Base-by-base conservation (phyloP, 1,284 basidiomycete species). In the Anthracocystis panici-leucophaei region DNA sequence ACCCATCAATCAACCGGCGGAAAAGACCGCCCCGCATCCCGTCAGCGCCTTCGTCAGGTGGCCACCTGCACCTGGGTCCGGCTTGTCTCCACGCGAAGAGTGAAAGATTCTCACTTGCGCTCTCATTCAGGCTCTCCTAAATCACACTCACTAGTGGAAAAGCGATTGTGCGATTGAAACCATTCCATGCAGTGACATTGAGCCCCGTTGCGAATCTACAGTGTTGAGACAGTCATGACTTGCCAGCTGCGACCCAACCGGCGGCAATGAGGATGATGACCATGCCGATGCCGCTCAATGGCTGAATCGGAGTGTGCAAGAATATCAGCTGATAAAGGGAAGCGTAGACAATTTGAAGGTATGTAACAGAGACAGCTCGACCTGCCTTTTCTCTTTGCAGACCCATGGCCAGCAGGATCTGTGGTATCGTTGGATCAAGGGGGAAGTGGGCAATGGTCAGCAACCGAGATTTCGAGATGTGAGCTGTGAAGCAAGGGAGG, bases 341-440 rank as follows among this genome's bases (percentile, higher is more conserved):
- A 2, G 72, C 61, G n/a, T 68, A 78, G 25, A 78, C 64, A 31
- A 75, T 72, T 51, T 80, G 78, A 4, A 73, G 44, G 38, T 78
- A 80, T 1, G 65, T 68, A n/a, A 62, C 62, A 2, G 61, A 65
- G 11, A 70, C 66, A 5, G 75, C 78, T 27, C 77, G 44, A 5
- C 74, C 78, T 11, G 78, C 78, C 40, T 73, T 78, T 27, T 78
- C 77, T 18, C 76, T 33, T 40, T 78, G 77, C 31, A 80, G 54
- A 18, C 78, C 76, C 72, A 75, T 67, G 14, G 78, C 74, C 12
- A 74, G 57, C 55, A 80, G 40, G 31, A 76, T 76, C 65, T 76
- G 9, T 16, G 9, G 27, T 18, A 12, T 20, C 9, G 55, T 42
- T 5, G 20, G 44, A 21, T 5, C n/a, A 56, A 56, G 35, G 20